These are phyloP conservation scores for Medicago ruthenica DNA, from an alignment of 306 rosid genomes.

Conservation along the genomic window DNA sequence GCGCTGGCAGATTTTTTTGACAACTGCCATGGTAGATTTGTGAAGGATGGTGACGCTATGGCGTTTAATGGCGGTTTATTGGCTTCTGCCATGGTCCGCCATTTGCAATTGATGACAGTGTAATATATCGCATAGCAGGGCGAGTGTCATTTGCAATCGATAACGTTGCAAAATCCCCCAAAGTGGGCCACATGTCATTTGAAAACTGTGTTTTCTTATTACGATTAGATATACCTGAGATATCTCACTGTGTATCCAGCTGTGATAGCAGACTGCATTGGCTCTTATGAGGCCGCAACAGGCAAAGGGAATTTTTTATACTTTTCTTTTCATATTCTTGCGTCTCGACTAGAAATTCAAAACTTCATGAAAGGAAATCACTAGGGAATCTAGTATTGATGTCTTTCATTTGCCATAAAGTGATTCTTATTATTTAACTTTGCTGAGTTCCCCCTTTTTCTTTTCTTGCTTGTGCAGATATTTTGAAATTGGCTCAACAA, in stretches of 20 bases:
- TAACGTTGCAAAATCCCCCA: not conserved
- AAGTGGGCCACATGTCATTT: not conserved
- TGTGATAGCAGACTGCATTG: not conserved
- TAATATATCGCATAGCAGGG: not conserved
- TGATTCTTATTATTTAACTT: conserved; percentile 18
- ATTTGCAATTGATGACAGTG: not conserved
- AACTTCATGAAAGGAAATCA: not conserved
- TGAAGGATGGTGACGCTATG: not conserved
- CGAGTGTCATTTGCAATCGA: not conserved
- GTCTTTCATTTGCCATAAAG: conserved; percentile 21
- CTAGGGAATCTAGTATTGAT: conserved; percentile 1
- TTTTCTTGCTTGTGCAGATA: conserved; percentile 64
- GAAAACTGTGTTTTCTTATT: not conserved
- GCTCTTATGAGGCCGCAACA: not conserved
- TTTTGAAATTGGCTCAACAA: conserved; percentile 72
- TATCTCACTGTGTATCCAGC: not conserved
- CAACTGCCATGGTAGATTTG: not conserved
- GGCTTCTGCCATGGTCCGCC: not conserved
- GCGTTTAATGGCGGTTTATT: not conserved
- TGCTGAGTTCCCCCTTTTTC: conserved; percentile 10
- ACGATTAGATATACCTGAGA: not conserved
- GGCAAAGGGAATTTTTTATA: conserved; percentile 18
- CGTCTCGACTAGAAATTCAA: conserved; percentile 14
- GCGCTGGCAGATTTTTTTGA: not conserved
- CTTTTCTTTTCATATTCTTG: conserved; percentile 31